Evolutionary conservation across 176 grass and related monocot species (phyloP), one percentile per base, ranked within the genome.

Genomic region (bread wheat (Triticum aestivum)): DNA sequence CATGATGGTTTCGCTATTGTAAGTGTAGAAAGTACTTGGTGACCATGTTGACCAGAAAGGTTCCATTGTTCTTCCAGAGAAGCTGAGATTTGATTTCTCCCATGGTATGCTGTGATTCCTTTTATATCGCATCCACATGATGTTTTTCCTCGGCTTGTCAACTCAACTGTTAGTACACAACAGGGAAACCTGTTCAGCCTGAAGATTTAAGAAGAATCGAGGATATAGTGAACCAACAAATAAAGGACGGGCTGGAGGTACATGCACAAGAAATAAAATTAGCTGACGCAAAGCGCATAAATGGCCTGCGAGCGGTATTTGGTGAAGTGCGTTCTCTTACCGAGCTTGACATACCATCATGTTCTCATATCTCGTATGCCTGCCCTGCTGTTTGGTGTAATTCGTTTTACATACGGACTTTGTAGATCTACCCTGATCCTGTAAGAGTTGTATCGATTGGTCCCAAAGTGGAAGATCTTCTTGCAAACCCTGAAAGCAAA

Each of bases 11-110:
- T 72, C 4, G 11, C 54, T 45, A 9, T 75, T 67, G 26, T 69
- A 59, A 83, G 29, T 89, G 38, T 78, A 99, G 94, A 89, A 94
- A 92, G 92, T 99, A 81, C 97, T 99, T 88, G 97, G 97, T 52
- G 94, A 93, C 87, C 97, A 99, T 90, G 79, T 99, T 89, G 92
- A 96, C 85, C 94, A 99, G 84, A 99, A 99, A 88, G 97, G 97
- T 87, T 99, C 97, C 67, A 99, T 96, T 80, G 97, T 99, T 86
- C 94, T 96, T 77, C 97, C 97, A 20, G 94, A 99, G 73, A 99
- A 99, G 71, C 84, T 99, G 78, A 88, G 94, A 86, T 99, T 92
- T 90, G 97, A 99, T 92, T 99, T 99, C 77, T 99, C 97, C 59
- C 97, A 99, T 88, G 97, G 97, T 99, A 95, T 74, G 71, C 37